Evolutionary conservation across 192 early-diverging fungal genomes (phyloP).

Genomic region (Mortierella hygrophila): DNA sequence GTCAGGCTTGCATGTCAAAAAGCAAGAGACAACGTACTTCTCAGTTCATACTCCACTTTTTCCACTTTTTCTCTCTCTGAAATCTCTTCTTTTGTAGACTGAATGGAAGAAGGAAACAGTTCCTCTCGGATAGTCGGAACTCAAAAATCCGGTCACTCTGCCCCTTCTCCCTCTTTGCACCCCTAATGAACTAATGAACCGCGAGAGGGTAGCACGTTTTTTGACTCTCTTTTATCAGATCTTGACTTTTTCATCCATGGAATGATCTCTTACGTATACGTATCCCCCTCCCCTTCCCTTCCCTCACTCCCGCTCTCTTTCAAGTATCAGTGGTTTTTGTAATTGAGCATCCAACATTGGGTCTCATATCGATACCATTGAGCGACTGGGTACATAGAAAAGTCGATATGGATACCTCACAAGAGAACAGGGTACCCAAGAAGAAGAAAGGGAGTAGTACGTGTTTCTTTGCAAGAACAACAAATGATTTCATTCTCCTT

Average conservation of each 20-base stretch:
- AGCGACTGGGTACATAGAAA: not conserved
- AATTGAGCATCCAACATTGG: not conserved
- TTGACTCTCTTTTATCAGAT: not conserved
- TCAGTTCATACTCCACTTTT: not conserved
- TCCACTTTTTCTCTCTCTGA: constrained; percentile 1
- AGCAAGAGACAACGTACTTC: not conserved
- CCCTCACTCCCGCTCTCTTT: too few species aligned
- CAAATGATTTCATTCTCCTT: not conserved
- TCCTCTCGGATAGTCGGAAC: constrained; percentile 1
- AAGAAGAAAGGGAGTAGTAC: not conserved
- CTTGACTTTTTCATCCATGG: not conserved
- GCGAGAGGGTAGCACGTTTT: not conserved
- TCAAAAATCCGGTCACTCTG: not conserved
- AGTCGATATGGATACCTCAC: not conserved
- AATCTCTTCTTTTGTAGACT: not conserved
- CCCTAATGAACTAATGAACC: not conserved
- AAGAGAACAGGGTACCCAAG: not conserved
- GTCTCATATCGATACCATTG: not conserved
- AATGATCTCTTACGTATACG: not conserved
- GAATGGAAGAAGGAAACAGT: too few species aligned
- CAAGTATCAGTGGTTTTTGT: not conserved
- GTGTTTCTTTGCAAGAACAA: too few species aligned
- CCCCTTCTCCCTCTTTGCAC: not conserved
- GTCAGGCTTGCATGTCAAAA: not conserved
- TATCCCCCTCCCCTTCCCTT: too few species aligned